Evolutionary conservation across 495 filamentous ascomycete genomes (phyloP).

Genomic region (Oleoguttula mirabilis): DNA sequence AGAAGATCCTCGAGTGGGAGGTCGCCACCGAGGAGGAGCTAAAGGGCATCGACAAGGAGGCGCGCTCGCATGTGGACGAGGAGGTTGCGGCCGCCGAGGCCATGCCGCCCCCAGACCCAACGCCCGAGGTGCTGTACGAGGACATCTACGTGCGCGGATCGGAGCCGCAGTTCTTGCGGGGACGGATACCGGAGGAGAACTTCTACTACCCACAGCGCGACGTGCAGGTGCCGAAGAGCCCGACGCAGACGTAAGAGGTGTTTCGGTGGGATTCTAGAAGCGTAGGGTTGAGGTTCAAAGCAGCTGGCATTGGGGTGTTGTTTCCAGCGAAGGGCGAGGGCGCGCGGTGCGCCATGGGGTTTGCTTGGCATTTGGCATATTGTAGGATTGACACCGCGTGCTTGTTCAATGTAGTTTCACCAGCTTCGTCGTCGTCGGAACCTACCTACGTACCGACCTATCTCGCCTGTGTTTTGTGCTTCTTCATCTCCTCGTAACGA

Average conservation of each 20-base stretch:
- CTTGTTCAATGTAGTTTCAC: no score
- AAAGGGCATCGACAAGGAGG: constrained; percentile 88
- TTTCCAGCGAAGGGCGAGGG: no score
- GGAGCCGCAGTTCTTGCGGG: constrained; percentile 84
- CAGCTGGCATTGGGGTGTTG: no score
- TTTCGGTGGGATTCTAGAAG: no score
- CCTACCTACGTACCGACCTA: no score
- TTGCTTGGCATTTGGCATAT: no score
- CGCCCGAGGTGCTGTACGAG: constrained; percentile 73
- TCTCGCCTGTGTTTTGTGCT: no score
- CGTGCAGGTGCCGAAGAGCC: constrained; percentile 4
- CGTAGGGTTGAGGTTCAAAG: no score
- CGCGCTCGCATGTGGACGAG: constrained; percentile 66
- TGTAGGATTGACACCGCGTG: no score
- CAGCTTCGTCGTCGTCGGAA: no score
- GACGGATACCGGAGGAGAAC: constrained; percentile 83
- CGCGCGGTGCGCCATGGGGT: no score
- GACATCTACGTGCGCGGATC: constrained; percentile 90
- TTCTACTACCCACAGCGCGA: constrained; percentile 53
- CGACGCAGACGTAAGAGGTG: constrained; percentile 1
- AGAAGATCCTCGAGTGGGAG: constrained; percentile 92
- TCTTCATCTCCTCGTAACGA: no score
- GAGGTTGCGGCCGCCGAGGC: constrained; percentile 85
- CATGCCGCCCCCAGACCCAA: constrained; percentile 68
- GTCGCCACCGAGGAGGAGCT: constrained; percentile 92